These are phyloP conservation scores for Hymenoscyphus fraxineus DNA, from an alignment of 2,329 filamentous ascomycete genomes.

Conservation along the genomic window DNA sequence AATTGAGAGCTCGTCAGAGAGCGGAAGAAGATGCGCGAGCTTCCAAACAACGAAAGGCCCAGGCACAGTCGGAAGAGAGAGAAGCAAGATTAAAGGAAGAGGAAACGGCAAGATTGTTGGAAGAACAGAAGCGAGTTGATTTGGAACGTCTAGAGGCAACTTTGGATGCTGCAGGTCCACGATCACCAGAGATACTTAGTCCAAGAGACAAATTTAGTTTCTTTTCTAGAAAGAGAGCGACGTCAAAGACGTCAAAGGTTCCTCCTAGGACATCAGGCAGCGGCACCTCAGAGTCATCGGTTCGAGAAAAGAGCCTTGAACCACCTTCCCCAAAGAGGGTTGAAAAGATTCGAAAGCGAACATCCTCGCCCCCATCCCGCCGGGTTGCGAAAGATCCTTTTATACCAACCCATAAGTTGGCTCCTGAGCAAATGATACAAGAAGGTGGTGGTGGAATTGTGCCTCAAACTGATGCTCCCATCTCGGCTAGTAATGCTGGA, in stretches of 20 bases:
- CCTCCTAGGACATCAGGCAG: slow-evolving; percentile 16
- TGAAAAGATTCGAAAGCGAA: slow-evolving; percentile 1
- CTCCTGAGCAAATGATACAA: slow-evolving; percentile 19
- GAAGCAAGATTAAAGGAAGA: slow-evolving; percentile 21
- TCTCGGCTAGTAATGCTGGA: slow-evolving; percentile 75
- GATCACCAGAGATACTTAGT: slow-evolving; percentile 16
- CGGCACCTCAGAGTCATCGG: slow-evolving; percentile 12
- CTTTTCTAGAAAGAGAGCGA: slow-evolving; percentile 30
- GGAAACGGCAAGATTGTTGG: slow-evolving; percentile 27
- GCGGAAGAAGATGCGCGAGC: slow-evolving; percentile 6
- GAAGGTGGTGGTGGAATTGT: slow-evolving; percentile 36
- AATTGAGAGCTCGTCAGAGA: neutral
- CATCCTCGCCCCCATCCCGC: slow-evolving; percentile 6
- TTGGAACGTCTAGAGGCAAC: slow-evolving; percentile 33
- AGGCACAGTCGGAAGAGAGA: slow-evolving; percentile 14
- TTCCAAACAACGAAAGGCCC: slow-evolving; percentile 5
- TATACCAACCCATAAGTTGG: neutral
- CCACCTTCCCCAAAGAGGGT: slow-evolving; percentile 8
- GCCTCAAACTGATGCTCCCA: slow-evolving; percentile 67
- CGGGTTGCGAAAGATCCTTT: slow-evolving; percentile 7
- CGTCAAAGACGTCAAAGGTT: slow-evolving; percentile 18
- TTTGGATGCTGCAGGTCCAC: slow-evolving; percentile 30
- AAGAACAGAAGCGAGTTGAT: slow-evolving; percentile 35
- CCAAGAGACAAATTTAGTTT: slow-evolving; percentile 32
- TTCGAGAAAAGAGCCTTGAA: slow-evolving; percentile 19